These are phyloP conservation scores for Sporisorium reilianum DNA, from an alignment of 1,284 basidiomycete genomes.

Conservation along the genomic window DNA sequence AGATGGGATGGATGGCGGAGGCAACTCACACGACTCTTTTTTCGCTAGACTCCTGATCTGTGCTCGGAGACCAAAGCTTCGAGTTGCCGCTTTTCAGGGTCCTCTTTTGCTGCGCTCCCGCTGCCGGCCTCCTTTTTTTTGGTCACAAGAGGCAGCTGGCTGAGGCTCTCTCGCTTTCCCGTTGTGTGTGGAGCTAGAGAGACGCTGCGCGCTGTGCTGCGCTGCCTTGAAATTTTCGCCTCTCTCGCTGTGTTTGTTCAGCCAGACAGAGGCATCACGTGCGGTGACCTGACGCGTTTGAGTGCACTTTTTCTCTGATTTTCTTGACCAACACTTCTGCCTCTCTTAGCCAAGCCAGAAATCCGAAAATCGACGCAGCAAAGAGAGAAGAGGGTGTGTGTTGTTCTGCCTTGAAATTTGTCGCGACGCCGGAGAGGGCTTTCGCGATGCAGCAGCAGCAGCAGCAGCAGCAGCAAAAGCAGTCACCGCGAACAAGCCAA, in stretches of 20 bases:
- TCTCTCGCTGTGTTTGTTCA: not conserved
- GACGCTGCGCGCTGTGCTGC: not conserved
- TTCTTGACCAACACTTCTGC: slow-evolving; percentile 6
- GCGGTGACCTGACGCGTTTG: slow-evolving; percentile 27
- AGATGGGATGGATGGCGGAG: not conserved
- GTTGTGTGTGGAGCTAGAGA: not conserved
- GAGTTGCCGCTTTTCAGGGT: not conserved
- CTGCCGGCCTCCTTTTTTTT: too few species aligned
- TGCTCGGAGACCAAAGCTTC: not conserved
- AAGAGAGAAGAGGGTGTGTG: slow-evolving; percentile 7
- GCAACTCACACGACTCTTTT: not conserved
- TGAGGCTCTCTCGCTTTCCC: not conserved
- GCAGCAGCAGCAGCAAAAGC: too few species aligned
- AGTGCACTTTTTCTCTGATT: not conserved
- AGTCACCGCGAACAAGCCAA: not conserved
- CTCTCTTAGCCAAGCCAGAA: not conserved
- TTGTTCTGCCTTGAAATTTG: slow-evolving; percentile 4
- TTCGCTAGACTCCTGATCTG: not conserved
- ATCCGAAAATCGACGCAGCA: slow-evolving; percentile 7
- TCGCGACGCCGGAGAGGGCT: slow-evolving; percentile 1
- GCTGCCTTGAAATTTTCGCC: not conserved
- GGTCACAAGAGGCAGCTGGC: too few species aligned
- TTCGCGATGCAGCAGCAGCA: slow-evolving; percentile 7
- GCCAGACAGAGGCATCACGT: slow-evolving; percentile 16
- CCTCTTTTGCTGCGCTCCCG: not conserved